A percentile compares a stretch with the other conserved stretches of the same genome.
Evolutionary conservation across 1,284 basidiomycete species (phyloP).

Genomic region (Neotropicomus parvogracilis): DNA sequence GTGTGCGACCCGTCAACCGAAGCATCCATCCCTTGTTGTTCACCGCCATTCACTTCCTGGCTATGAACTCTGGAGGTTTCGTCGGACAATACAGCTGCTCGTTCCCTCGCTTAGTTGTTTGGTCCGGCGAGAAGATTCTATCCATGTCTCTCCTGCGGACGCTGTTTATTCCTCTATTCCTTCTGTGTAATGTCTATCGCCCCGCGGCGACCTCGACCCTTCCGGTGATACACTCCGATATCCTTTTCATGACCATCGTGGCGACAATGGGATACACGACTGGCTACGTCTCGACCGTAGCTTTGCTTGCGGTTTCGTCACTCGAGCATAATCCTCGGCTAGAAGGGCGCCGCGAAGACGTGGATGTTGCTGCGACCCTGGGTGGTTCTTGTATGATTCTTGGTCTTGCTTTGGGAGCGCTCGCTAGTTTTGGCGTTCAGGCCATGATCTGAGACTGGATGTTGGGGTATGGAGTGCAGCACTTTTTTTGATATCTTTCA

Average conservation of each 20-base stretch:
- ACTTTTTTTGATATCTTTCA: too few relatives aligned
- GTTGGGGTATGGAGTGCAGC: too few relatives aligned
- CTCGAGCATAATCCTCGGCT: conserved; percentile 3
- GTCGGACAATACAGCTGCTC: conserved; percentile 1
- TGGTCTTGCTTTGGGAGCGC: neutral
- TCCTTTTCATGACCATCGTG: conserved; percentile 2
- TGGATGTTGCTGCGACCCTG: neutral
- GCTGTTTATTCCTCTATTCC: neutral
- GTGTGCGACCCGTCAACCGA: conserved; percentile 1
- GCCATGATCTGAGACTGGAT: neutral
- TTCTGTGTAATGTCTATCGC: neutral
- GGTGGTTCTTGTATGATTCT: neutral
- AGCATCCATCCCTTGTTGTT: conserved; percentile 1
- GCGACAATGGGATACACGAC: neutral
- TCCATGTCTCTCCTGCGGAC: conserved; percentile 1
- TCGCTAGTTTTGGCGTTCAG: neutral
- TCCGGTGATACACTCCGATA: neutral
- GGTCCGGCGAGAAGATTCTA: conserved; percentile 2
- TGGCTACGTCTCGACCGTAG: neutral
- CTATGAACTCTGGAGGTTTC: neutral
- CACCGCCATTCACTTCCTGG: neutral
- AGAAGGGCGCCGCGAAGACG: neutral
- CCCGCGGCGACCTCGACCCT: neutral
- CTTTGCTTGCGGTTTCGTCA: neutral
- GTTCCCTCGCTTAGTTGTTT: neutral